Percentiles rank a stretch among this genome's conserved stretches.
These are phyloP conservation scores for Aspergillus asperescens DNA, from an alignment of 495 filamentous ascomycete genomes.

Conservation along the genomic window DNA sequence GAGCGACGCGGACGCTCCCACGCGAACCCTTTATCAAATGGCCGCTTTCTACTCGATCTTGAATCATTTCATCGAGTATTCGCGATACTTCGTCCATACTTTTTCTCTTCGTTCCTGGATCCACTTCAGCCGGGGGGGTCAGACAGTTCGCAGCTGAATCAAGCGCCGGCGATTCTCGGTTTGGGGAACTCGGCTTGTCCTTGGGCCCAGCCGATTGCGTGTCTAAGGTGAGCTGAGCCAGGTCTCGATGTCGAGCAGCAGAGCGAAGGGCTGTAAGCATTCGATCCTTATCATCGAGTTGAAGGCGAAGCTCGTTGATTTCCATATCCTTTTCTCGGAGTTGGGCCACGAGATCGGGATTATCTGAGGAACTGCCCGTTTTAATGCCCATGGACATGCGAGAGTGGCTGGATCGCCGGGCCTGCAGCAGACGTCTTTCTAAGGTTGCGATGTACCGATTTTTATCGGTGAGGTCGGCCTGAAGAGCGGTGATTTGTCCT, in stretches of 20 bases:
- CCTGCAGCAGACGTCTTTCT: conserved; percentile 87
- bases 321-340: conserved; percentile 90
- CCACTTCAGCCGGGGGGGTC: conserved; percentile 23
- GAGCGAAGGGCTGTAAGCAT: conserved; percentile 89
- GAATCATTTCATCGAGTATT: conserved; percentile 93
- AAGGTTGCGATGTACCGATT: conserved; percentile 93
- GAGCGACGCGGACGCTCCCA: conserved; percentile 49
- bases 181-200: conserved; percentile 25
- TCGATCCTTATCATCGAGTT: conserved; percentile 90
- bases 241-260: conserved; percentile 79
- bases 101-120: conserved; percentile 51
- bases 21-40: conserved; percentile 55
- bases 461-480: conserved; percentile 90
- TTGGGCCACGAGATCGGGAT: conserved; percentile 58
- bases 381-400: conserved; percentile 69
- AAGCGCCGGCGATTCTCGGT: neutral
- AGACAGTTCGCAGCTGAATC: conserved; percentile 15
- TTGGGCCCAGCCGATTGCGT: conserved; percentile 30
- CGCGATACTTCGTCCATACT: conserved; percentile 83
- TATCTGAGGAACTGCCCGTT: conserved; percentile 54
- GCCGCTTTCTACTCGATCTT: conserved; percentile 70
- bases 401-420: conserved; percentile 82
- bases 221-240: conserved; percentile 59
- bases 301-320: conserved; percentile 81
- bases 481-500: conserved; percentile 78